phyloP scores from a whole-genome alignment of 1,284 basidiomycete species.

The Ganoderma multipileum region DNA sequence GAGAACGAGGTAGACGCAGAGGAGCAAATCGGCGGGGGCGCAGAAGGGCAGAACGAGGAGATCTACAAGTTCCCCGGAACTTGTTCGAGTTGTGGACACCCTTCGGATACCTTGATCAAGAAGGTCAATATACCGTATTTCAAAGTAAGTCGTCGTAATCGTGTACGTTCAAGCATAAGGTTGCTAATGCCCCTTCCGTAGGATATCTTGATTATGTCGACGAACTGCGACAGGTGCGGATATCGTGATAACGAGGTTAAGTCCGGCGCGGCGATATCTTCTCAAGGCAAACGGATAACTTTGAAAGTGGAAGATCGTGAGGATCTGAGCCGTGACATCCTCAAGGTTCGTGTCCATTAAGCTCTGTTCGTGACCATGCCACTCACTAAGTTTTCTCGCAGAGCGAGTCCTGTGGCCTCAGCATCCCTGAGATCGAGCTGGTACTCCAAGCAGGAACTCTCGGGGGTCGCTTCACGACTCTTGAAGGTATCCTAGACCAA shows the following conservation, averaged over 20 bases:
- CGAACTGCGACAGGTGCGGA: conserved; percentile 94
- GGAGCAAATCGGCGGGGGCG: conserved; percentile 40
- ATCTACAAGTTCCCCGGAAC: conserved; percentile 89
- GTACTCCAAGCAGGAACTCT: conserved; percentile 93
- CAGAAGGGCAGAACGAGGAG: conserved; percentile 71
- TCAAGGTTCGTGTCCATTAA: conserved; percentile 67
- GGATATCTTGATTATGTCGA: conserved; percentile 99
- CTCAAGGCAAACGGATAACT: conserved; percentile 86
- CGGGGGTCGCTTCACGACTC: conserved; percentile 97
- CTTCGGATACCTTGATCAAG: conserved; percentile 93
- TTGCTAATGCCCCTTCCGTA: conserved; percentile 38
- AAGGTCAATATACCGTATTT: conserved; percentile 98
- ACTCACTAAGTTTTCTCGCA: conserved; percentile 39
- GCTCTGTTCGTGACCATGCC: no score
- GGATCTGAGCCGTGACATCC: conserved; percentile 92
- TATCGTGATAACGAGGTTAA: conserved; percentile 99
- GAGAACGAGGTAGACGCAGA: conserved; percentile 29
- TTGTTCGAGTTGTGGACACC: conserved; percentile 90
- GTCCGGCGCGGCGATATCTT: conserved; percentile 88
- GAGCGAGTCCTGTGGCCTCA: conserved; percentile 92
- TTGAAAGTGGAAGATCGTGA: conserved; percentile 94
- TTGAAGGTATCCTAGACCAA: conserved; percentile 95
- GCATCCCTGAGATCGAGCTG: conserved; percentile 96
- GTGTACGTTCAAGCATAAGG: background rate
- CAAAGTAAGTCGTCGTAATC: conserved; percentile 61